Evolutionary conservation across 805 yeast species (phyloP), one percentile per base, ranked within the genome.

Genomic region (Monosporozyma servazzii): DNA sequence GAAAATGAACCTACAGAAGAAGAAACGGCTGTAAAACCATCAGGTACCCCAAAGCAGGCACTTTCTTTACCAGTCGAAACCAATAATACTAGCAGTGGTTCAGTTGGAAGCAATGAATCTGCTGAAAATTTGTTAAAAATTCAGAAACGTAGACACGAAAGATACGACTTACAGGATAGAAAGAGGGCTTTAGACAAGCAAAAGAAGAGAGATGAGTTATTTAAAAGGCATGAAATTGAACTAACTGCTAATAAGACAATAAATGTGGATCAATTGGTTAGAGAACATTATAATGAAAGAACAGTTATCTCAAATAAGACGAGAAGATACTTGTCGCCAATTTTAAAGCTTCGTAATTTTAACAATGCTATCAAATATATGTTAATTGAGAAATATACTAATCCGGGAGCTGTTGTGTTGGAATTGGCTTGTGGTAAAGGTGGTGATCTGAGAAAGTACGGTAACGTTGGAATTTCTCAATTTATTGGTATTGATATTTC

Each of bases 371-470:
- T 93, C 61, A 93, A 93, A 64, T 86, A 88, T 64, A 86, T 89
- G 62, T 71, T 91, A 8, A 81, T 93, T 50, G 83, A 84, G 51
- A 86, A 84, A 58, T 82, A 75, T 67, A 80, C 84, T 2, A 71
- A 71, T 36, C 71, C 73, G 45, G 71, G 79, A 54, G 76, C 77
- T 41, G 75, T 77, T 20, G 88, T 85, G 1, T 71, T 93, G 18
- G 99, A 93, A 63, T 68, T 91, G 51, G 96, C 96, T 15, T 90
- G 98, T 69, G 99, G 99, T 13, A 95, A 93, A 66, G 99, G 99
- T 49, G 99, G 99, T 27, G 99, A 93, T 70, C 71, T 93, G 61
- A 80, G 85, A 59, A 93, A 93, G 66, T 91, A 96, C 82, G 86
- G 83, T 48, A 80, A 80, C 58, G 84, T 88, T 1, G 72, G 78